Conservation (phyloP, 495 filamentous ascomycete genomes). For the Aspergillus sclerotiicarbonarius region DNA sequence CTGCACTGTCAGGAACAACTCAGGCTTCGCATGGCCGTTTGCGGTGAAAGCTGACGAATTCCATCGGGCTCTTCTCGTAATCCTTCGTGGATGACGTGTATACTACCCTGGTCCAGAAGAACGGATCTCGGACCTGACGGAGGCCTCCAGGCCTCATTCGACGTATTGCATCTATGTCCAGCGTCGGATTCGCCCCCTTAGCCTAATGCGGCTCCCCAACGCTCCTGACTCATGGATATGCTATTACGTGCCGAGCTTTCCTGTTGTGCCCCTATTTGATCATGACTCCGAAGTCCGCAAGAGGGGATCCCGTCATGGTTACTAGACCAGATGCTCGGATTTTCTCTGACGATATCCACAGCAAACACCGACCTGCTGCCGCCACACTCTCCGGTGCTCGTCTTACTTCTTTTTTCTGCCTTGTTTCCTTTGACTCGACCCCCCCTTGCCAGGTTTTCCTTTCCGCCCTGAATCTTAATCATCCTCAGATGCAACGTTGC, state of each 20-base stretch:
- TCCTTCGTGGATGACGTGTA: constrained; percentile 17
- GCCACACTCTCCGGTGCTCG: background rate
- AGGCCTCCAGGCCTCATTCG: background rate
- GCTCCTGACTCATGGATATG: background rate
- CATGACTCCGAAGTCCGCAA: background rate
- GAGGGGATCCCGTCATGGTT: background rate
- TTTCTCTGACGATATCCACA: background rate
- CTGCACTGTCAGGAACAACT: constrained; percentile 15
- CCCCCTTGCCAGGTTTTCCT: background rate
- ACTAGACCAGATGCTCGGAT: background rate
- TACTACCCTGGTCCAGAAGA: background rate
- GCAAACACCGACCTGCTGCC: background rate
- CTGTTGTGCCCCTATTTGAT: background rate
- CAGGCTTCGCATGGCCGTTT: constrained; percentile 6
- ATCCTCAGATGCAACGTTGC: constrained; percentile 14
- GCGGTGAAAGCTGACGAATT: background rate
- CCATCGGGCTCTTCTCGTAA: background rate
- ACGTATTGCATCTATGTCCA: background rate
- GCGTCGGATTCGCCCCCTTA: background rate
- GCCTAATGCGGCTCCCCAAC: background rate
- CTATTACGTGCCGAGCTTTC: background rate
- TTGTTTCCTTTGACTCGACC: background rate
- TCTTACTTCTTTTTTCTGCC: background rate
- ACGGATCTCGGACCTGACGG: background rate
- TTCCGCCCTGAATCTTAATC: background rate